Percentiles rank a stretch among this genome's conserved stretches.
phyloP scores from a whole-genome alignment of 2,329 filamentous ascomycete genomes.

The Dendrostoma leiphaemia region DNA sequence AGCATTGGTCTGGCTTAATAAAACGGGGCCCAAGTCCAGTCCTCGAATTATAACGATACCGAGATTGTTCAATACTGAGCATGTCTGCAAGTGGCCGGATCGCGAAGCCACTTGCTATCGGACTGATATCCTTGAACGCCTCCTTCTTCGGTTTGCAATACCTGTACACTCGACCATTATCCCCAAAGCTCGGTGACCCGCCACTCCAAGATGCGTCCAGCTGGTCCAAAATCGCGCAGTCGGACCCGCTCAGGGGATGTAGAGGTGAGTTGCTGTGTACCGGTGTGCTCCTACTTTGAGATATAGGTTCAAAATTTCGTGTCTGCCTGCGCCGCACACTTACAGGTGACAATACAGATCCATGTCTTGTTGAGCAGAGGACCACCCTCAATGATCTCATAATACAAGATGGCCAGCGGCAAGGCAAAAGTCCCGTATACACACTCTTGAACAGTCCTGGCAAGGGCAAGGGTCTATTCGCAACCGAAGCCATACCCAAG shows the following conservation, averaged over 20 bases:
- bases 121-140: background rate
- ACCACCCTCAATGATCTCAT: background rate
- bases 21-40: too few relatives aligned
- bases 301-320: too few relatives aligned
- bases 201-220: background rate
- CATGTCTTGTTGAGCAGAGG: background rate
- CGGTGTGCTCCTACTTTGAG: background rate
- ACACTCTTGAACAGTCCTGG: background rate
- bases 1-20: too few relatives aligned
- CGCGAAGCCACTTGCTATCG: background rate
- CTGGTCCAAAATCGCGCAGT: background rate
- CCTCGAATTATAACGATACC: background rate
- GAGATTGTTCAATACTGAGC: background rate
- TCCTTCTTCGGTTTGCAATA: background rate
- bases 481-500: background rate
- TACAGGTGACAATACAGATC: background rate
- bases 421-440: background rate
- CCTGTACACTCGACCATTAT: background rate
- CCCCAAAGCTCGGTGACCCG: background rate
- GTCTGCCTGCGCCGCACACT: background rate
- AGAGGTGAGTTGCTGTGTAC: background rate
- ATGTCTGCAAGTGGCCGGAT: background rate
- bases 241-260: background rate
- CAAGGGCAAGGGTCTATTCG: slow-evolving; percentile 1
- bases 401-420: background rate